phyloP scores from a whole-genome alignment of 768 basidiomycete genomes.

The Paxillus involutus region DNA sequence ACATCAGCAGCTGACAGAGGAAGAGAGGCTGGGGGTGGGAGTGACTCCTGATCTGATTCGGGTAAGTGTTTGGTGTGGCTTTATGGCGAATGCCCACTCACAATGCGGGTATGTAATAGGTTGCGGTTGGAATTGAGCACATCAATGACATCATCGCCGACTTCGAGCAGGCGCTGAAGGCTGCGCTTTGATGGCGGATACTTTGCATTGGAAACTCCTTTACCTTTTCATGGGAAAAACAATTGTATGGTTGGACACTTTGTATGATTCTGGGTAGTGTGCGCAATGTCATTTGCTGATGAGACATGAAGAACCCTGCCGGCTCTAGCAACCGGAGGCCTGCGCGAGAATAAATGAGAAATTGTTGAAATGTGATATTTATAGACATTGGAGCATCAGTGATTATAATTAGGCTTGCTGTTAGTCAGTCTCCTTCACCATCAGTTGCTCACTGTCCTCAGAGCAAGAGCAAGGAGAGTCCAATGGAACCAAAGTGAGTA shows the following conservation, averaged over 20 bases:
- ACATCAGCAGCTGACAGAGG: slow-evolving; percentile 51
- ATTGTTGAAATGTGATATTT: too few species aligned
- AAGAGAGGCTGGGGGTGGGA: slow-evolving; percentile 49
- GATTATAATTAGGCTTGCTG: too few species aligned
- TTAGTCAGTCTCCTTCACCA: too few species aligned
- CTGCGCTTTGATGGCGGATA: slow-evolving; percentile 8
- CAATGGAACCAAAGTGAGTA: too few species aligned
- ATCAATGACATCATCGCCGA: slow-evolving; percentile 48
- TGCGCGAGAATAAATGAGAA: too few species aligned
- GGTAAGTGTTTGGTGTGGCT: slow-evolving; percentile 31
- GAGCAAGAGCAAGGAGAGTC: too few species aligned
- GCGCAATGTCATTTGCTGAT: not conserved
- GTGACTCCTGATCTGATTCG: slow-evolving; percentile 59
- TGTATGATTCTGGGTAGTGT: not conserved
- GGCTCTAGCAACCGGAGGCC: too few species aligned
- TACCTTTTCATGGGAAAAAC: not conserved
- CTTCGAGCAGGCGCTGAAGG: slow-evolving; percentile 40
- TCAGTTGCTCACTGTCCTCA: too few species aligned
- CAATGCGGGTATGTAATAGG: slow-evolving; percentile 22
- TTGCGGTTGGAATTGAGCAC: slow-evolving; percentile 45
- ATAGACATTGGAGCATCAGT: too few species aligned
- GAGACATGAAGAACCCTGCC: not conserved
- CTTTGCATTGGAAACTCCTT: not conserved
- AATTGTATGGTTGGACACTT: not conserved
- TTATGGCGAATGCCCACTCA: not conserved